Evolutionary conservation across 169 alveolate species (phyloP).

Genomic region (Theileria orientalis): DNA sequence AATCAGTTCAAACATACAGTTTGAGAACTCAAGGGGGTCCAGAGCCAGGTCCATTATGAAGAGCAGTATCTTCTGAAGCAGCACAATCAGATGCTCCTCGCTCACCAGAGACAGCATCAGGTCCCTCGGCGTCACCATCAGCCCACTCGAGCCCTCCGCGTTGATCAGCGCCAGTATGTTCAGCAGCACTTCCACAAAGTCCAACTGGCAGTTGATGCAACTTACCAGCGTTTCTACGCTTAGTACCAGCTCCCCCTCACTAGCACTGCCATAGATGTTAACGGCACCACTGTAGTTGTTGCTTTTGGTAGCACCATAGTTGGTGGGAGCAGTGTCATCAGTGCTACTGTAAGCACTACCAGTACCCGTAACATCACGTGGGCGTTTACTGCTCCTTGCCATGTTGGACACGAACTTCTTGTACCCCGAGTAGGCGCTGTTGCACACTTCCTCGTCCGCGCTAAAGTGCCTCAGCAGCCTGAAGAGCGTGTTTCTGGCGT

Average conservation of each 20-base stretch:
- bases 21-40: constrained; percentile 28
- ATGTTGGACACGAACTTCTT: background rate
- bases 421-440: background rate
- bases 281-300: too few relatives aligned
- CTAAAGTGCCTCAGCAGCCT: background rate
- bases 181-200: constrained; percentile 43
- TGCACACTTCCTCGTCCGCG: background rate
- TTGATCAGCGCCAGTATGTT: constrained; percentile 26
- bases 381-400: background rate
- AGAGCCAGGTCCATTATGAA: constrained; percentile 12
- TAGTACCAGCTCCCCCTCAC: background rate
- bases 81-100: constrained; percentile 10
- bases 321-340: background rate
- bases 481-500: constrained; percentile 4
- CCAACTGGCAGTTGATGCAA: constrained; percentile 17
- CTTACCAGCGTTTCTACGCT: background rate
- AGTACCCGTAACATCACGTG: background rate
- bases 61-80: constrained; percentile 27
- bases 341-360: background rate
- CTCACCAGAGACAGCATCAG: constrained; percentile 18
- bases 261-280: too few relatives aligned
- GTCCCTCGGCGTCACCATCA: constrained; percentile 16
- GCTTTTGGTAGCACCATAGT: too few relatives aligned
- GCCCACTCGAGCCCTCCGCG: background rate
- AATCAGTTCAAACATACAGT: constrained; percentile 22